Evolutionary conservation across 495 filamentous ascomycete genomes (phyloP), one percentile per base, ranked within the genome.

Genomic region (Beverwykella pulmonaria): DNA sequence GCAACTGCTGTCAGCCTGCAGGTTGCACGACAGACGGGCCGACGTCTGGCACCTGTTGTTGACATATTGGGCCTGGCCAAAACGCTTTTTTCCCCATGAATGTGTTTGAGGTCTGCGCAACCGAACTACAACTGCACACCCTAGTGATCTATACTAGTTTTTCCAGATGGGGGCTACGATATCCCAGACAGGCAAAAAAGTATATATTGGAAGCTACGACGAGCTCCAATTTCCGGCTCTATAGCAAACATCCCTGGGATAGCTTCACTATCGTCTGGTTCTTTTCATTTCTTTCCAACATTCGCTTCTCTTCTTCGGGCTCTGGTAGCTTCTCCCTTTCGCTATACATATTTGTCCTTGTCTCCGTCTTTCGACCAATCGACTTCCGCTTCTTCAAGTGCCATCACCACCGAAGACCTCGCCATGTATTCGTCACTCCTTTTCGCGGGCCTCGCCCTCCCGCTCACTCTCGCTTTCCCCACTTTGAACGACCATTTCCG

Each of bases 241-340:
- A 39, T 53, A 63, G 50, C 49, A 52, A 5, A 57, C 19, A 44
- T 27, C 58, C 12, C 19, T n/a, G 39, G 39, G 39, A 44, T 44
- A 44, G 39, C 39, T n/a, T 44, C 17, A 12, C 8, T 12, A 44
- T 44, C 17, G 17, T 44, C 36, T 50, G n/a, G 8, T 48, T 61
- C 26, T 53, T n/a, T 26, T 62, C 36, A 17, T 62, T 62, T 44
- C 57, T 52, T 26, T 52, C 50, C 32, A 36, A 17, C 50, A 27
- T 68, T 62, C 59, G 52, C 65, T 67, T 67, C 57, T 60, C n/a
- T n/a, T n/a, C n/a, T 62, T 44, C 52, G 27, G 39, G 65, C 65
- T 68, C 65, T 39, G 65, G 65, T 44, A 68, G 65, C 63, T 61
- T 50, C 32, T 50, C 36, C 32, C 53, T 53, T 65, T 65, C 52